Base-by-base conservation (phyloP, 495 filamentous ascomycete species). In the Penicillium daleae region DNA sequence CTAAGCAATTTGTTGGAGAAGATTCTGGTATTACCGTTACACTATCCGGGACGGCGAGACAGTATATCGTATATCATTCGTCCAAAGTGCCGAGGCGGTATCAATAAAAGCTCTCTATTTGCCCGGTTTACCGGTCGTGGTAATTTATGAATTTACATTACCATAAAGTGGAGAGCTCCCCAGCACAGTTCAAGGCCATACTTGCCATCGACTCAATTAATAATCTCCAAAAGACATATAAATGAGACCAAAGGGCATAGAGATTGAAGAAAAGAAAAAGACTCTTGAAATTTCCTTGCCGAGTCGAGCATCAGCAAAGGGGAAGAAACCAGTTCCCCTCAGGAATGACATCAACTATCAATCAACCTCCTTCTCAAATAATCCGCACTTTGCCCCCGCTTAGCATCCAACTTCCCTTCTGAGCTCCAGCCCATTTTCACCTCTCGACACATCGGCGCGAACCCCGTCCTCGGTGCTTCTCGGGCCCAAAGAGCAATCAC, bases 361-460 rank as follows among this genome's bases (percentile, higher is more conserved):
- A 27, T 32, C 27, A 51, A 24, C 48, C 4, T 51, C 29, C 48
- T 17, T n/a, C 7, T 3, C 19, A 12, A 44, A 46, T 24, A 44
- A 46, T 24, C 42, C 42, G 42, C 50, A 24, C 40, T 29, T 13
- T 8, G 52, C 62, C 61, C 65, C 66, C 58, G 58, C 54, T 57
- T 22, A 67, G 59, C 65, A 64, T 71, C 29, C 50, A 72, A 68
- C 68, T 72, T 71, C 70, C 70, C 63, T 70, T 72, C 57, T 57
- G 31, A 67, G 66, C 57, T 57, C 17, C 51, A 21, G 19, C n/a
- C 19, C 49, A 27, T 31, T 26, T 17, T 53, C 57, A 57, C 46
- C 39, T 44, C 27, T 32, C 40, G 29, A 61, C 55, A 50, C 54
- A 59, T 60, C 68, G 68, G 56, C 56, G 10, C 26, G n/a, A 65